phyloP scores from a whole-genome alignment of 208 protist genomes.

The Leishmania martiniquensis region DNA sequence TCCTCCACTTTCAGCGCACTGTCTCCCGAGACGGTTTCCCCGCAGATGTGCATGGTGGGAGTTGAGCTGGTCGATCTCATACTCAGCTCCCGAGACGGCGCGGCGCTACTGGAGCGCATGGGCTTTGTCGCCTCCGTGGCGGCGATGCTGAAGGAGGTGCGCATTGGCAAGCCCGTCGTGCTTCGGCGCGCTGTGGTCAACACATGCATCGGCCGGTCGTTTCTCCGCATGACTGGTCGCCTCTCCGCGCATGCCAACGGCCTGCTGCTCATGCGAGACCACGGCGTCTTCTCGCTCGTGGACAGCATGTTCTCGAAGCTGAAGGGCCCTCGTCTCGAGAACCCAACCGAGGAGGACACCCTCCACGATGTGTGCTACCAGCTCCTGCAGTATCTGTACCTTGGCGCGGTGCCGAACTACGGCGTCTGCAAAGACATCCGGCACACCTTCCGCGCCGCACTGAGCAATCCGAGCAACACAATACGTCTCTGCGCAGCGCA shows the following conservation, averaged over 20 bases:
- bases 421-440: slow-evolving; percentile 91
- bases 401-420: slow-evolving; percentile 89
- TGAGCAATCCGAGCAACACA: slow-evolving; percentile 60
- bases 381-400: slow-evolving; percentile 74
- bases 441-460: slow-evolving; percentile 61
- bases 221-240: slow-evolving; percentile 80
- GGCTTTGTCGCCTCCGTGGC: slow-evolving; percentile 56
- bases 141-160: slow-evolving; percentile 73
- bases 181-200: slow-evolving; percentile 57
- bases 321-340: slow-evolving; percentile 51
- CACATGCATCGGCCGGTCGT: slow-evolving; percentile 62
- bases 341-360: slow-evolving; percentile 41
- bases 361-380: slow-evolving; percentile 80
- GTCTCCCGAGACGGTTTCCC: slow-evolving; percentile 36
- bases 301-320: slow-evolving; percentile 76
- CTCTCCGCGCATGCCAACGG: slow-evolving; percentile 81
- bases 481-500: slow-evolving; percentile 82
- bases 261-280: slow-evolving; percentile 77
- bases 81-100: slow-evolving; percentile 71
- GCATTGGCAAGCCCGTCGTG: slow-evolving; percentile 47
- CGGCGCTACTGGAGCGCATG: slow-evolving; percentile 50
- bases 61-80: slow-evolving; percentile 81
- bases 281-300: slow-evolving; percentile 67
- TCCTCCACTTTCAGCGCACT: slow-evolving; percentile 65
- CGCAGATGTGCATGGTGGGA: slow-evolving; percentile 69